Percentiles rank a stretch among this genome's conserved stretches.
Evolutionary conservation across 768 basidiomycete species (phyloP).

Genomic region (Tricholomella constricta): DNA sequence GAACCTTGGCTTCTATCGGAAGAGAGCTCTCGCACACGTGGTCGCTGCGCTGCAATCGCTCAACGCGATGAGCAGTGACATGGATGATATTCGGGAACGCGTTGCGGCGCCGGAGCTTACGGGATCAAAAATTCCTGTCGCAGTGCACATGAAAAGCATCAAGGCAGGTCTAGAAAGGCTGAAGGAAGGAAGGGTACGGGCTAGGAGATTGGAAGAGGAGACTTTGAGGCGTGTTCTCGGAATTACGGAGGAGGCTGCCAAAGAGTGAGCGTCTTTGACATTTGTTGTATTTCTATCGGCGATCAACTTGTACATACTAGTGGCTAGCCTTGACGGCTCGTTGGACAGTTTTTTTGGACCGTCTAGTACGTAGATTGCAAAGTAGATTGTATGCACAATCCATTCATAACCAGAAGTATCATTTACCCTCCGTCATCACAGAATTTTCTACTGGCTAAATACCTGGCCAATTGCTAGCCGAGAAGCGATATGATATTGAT

Average conservation of each 20-base stretch:
- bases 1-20: slow-evolving; percentile 57
- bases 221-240: slow-evolving; percentile 34
- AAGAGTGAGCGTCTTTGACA: no score
- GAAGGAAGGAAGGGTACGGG: slow-evolving; percentile 56
- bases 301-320: slow-evolving; percentile 12
- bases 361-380: neutral
- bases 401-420: no score
- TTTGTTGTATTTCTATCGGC: neutral
- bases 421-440: no score
- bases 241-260: slow-evolving; percentile 4
- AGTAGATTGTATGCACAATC: neutral
- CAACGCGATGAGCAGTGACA: slow-evolving; percentile 65
- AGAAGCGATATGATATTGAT: no score
- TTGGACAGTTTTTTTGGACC: neutral
- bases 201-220: slow-evolving; percentile 48
- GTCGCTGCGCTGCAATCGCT: slow-evolving; percentile 62
- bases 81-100: slow-evolving; percentile 75
- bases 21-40: slow-evolving; percentile 67
- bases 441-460: no score
- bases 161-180: slow-evolving; percentile 60
- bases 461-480: no score
- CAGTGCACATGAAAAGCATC: slow-evolving; percentile 79
- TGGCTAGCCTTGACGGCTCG: neutral
- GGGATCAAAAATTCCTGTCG: slow-evolving; percentile 61
- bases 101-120: slow-evolving; percentile 68